phyloP scores from a whole-genome alignment of 495 filamentous ascomycete species.

The Mycothermus thermophilus region DNA sequence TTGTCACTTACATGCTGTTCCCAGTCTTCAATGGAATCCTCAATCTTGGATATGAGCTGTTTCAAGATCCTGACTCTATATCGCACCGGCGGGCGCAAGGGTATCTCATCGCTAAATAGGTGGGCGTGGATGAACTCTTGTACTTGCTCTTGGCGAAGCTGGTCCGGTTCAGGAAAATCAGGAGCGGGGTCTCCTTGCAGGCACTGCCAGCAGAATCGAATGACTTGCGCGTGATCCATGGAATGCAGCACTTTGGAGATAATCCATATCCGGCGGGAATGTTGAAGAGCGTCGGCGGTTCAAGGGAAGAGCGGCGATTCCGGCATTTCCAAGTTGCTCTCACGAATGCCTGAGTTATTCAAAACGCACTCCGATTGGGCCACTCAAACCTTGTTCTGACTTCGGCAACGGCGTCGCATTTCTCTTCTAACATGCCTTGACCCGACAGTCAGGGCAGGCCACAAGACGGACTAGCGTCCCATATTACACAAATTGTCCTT shows the following conservation, averaged over 20 bases:
- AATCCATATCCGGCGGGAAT: no score
- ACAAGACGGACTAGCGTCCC: no score
- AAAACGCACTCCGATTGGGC: not conserved
- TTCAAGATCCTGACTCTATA: slow-evolving; percentile 67
- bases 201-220: slow-evolving; percentile 31
- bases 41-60: slow-evolving; percentile 47
- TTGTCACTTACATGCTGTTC: slow-evolving; percentile 62
- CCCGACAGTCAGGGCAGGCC: no score
- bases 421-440: no score
- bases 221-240: slow-evolving; percentile 3
- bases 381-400: not conserved
- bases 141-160: slow-evolving; percentile 26
- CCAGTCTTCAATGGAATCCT: slow-evolving; percentile 55
- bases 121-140: slow-evolving; percentile 49
- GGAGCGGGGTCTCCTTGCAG: slow-evolving; percentile 25
- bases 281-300: no score
- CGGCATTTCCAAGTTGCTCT: no score
- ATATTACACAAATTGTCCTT: no score
- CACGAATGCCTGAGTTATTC: no score
- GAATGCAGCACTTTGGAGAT: no score
- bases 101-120: slow-evolving; percentile 45
- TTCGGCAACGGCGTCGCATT: not conserved
- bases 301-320: no score
- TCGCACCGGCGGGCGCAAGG: slow-evolving; percentile 42
- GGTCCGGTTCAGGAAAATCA: slow-evolving; percentile 20